These are phyloP conservation scores for Penicillium lagena DNA, from an alignment of 495 filamentous ascomycete species.

Conservation along the genomic window DNA sequence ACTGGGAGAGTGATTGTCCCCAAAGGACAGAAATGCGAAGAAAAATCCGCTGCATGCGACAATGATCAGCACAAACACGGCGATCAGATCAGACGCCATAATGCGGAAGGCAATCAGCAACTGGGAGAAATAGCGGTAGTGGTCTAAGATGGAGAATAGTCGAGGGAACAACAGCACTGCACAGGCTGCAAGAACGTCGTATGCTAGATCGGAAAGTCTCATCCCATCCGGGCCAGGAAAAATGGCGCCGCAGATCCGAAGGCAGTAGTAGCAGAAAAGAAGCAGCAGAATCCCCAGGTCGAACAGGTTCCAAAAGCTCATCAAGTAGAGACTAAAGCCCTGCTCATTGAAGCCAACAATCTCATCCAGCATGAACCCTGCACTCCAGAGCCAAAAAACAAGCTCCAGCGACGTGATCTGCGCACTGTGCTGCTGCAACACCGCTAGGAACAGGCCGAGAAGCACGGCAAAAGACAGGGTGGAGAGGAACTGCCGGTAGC, in stretches of 20 bases:
- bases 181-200: slow-evolving; percentile 84
- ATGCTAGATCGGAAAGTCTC: slow-evolving; percentile 68
- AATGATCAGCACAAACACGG: slow-evolving; percentile 73
- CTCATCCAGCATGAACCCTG: slow-evolving; percentile 95
- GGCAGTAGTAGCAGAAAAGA: slow-evolving; percentile 78
- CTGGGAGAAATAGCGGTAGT: slow-evolving; percentile 92
- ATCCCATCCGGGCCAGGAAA: slow-evolving; percentile 58
- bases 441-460: slow-evolving; percentile 75
- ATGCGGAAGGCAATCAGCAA: slow-evolving; percentile 87
- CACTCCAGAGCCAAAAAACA: slow-evolving; percentile 94
- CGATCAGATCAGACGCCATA: slow-evolving; percentile 83
- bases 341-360: slow-evolving; percentile 89
- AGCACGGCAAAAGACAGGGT: slow-evolving; percentile 77
- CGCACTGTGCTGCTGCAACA: slow-evolving; percentile 60
- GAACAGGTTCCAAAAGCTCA: slow-evolving; percentile 96
- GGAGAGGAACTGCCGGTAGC: slow-evolving; percentile 83
- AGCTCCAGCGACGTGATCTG: slow-evolving; percentile 76
- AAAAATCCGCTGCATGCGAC: slow-evolving; percentile 91
- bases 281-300: slow-evolving; percentile 84
- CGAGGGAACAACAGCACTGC: slow-evolving; percentile 85
- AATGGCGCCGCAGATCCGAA: slow-evolving; percentile 80
- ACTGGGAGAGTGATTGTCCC: slow-evolving; percentile 52
- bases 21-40: slow-evolving; percentile 81
- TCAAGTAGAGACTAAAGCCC: slow-evolving; percentile 88
- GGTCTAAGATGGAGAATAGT: slow-evolving; percentile 85